These are phyloP conservation scores for Gyrodon lividus DNA, from an alignment of 768 basidiomycete genomes.

Conservation along the genomic window DNA sequence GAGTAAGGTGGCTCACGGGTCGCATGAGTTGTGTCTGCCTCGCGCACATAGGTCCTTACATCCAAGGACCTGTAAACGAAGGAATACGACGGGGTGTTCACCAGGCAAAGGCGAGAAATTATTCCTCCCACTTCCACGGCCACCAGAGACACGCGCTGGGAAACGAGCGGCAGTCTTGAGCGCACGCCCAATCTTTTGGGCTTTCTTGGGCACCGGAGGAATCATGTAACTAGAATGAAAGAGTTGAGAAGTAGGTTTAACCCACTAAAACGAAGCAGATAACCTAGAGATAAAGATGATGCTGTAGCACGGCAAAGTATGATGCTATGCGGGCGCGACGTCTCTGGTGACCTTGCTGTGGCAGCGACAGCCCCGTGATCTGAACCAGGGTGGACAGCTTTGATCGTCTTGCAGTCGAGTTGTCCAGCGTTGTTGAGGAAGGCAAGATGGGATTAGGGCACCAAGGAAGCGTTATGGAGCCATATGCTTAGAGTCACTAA, in stretches of 20 bases:
- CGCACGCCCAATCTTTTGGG: constrained; percentile 55
- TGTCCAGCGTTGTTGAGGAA: not conserved
- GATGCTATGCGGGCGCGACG: not conserved
- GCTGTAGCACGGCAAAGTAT: not conserved
- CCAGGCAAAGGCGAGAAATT: constrained; percentile 48
- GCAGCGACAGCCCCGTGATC: not conserved
- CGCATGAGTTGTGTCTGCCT: constrained; percentile 67
- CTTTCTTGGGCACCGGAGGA: constrained; percentile 40
- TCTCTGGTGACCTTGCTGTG: not conserved
- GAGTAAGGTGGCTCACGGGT: constrained; percentile 56
- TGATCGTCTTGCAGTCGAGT: not conserved
- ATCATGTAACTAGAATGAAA: constrained; percentile 8
- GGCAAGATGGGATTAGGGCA: not conserved
- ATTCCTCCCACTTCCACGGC: constrained; percentile 37
- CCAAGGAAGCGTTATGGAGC: not conserved
- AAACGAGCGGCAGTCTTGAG: constrained; percentile 59
- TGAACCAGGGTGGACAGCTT: not conserved
- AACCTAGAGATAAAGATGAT: not conserved
- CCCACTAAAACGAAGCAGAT: not conserved
- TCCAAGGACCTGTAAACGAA: constrained; percentile 66
- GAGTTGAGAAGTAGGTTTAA: not conserved
- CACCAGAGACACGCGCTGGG: constrained; percentile 46
- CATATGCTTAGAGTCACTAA: not conserved
- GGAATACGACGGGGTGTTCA: constrained; percentile 63
- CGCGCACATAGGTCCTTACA: constrained; percentile 63